Evolutionary conservation across 352 stramenopile species (phyloP), one percentile per base, ranked within the genome.

Genomic region (Pythium graminicola): DNA sequence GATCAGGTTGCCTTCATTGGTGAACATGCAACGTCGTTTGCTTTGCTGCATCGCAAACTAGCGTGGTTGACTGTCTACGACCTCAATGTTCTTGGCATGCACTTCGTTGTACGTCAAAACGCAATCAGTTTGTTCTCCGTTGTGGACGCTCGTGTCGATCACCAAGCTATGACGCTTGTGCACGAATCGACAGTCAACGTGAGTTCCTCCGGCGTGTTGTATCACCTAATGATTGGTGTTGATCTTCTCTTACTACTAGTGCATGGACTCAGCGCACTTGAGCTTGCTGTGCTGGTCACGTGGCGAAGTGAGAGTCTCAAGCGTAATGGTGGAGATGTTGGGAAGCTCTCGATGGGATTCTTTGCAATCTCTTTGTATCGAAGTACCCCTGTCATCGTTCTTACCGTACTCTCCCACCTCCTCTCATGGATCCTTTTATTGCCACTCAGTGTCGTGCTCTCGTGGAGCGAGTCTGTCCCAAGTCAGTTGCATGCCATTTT

Each of bases 401-500:
- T 86, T 11, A 73, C 65, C n/a, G 6, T 66, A 16, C 17, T 74
- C 16, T 69, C 72, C 6, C 59, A 68, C 20, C n/a, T 80, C 14
- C 24, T 86, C 5, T 70, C 72, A 4, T 86, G 75, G 72, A 64
- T 62, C 17, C 36, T 79, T n/a, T 39, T 86, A n/a, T 28, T 80
- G 16, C 75, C 72, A 8, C 61, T 58, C 8, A 48, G 51, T n/a
- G 53, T 62, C 3, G 50, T 73, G 24, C 68, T 64, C 64, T 71
- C 32, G 51, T 55, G 9, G 48, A 65, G 41, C 41, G 54, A 64
- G 9, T 60, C 51, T 46, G 22, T 50, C 27, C 8, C 44, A 44
- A 39, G 44, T 40, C 38, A 49, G 10, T n/a, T 65, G 31, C 66
- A 85, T 50, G 50, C 60, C 6, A 57, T 67, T 43, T 28, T 81